phyloP scores from a whole-genome alignment of 805 yeast genomes.

The Hanseniaspora guilliermondii region DNA sequence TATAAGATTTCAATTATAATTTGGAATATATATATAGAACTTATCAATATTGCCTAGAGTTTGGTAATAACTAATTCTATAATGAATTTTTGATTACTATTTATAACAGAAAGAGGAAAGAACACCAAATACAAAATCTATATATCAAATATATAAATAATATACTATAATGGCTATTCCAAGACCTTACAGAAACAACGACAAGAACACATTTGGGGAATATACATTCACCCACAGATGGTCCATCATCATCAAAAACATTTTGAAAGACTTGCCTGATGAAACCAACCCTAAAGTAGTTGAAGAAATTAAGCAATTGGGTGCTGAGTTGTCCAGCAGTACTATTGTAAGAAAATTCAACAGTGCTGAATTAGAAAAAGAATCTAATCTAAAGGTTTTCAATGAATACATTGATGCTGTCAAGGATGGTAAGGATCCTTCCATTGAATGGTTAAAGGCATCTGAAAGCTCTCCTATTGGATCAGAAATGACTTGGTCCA shows the following conservation, averaged over 20 bases:
- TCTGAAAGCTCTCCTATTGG: slow-evolving; percentile 10
- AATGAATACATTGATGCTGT: slow-evolving; percentile 37
- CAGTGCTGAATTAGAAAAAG: slow-evolving; percentile 25
- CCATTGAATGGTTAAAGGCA: slow-evolving; percentile 4
- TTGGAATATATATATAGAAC: background rate
- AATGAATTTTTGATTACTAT: too few relatives aligned
- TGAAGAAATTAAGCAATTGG: slow-evolving; percentile 19
- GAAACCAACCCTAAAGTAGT: slow-evolving; percentile 22
- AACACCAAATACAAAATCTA: background rate
- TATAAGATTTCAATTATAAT: too few relatives aligned
- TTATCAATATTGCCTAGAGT: too few relatives aligned
- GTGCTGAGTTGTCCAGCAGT: slow-evolving; percentile 35
- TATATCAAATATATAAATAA: background rate
- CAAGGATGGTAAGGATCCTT: background rate
- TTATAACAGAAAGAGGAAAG: background rate
- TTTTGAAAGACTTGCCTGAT: slow-evolving; percentile 46
- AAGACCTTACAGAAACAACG: slow-evolving; percentile 47
- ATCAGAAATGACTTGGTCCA: slow-evolving; percentile 48
- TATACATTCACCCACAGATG: slow-evolving; percentile 70
- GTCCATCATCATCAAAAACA: slow-evolving; percentile 68
- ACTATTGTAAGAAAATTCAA: slow-evolving; percentile 34
- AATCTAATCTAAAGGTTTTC: slow-evolving; percentile 41
- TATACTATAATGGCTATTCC: slow-evolving; percentile 20
- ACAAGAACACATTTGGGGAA: slow-evolving; percentile 67
- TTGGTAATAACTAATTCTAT: too few relatives aligned